Percentiles rank a stretch among this genome's conserved stretches.
Evolutionary conservation across 2,329 filamentous ascomycete genomes (phyloP).

Genomic region (Aspergillus costaricaensis): DNA sequence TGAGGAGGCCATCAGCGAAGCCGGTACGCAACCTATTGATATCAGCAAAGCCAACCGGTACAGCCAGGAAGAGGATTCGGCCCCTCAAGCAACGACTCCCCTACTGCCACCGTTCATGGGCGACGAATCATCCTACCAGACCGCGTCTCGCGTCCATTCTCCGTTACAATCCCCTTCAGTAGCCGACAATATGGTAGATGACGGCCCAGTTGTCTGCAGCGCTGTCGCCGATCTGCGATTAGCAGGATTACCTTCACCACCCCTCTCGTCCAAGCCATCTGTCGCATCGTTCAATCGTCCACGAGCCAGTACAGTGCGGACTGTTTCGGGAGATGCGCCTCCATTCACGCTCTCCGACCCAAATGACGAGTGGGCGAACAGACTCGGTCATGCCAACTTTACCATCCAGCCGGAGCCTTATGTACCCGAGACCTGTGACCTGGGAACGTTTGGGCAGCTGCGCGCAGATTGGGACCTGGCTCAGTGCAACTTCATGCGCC

Average conservation of each 20-base stretch:
- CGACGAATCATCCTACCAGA: slow-evolving; percentile 50
- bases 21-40: slow-evolving; percentile 55
- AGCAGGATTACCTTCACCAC: slow-evolving; percentile 62
- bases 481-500: slow-evolving; percentile 82
- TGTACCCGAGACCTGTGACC: slow-evolving; percentile 62
- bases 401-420: slow-evolving; percentile 84
- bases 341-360: slow-evolving; percentile 65
- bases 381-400: slow-evolving; percentile 90
- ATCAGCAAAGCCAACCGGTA: slow-evolving; percentile 55
- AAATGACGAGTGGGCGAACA: slow-evolving; percentile 79
- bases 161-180: slow-evolving; percentile 85
- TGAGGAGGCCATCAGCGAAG: slow-evolving; percentile 53
- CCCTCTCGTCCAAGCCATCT: slow-evolving; percentile 76
- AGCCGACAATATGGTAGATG: slow-evolving; percentile 56
- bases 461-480: slow-evolving; percentile 81
- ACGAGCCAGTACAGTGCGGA: slow-evolving; percentile 47
- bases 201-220: slow-evolving; percentile 48
- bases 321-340: slow-evolving; percentile 50
- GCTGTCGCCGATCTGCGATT: slow-evolving; percentile 49
- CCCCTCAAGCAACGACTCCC: slow-evolving; percentile 75
- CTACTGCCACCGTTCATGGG: slow-evolving; percentile 80
- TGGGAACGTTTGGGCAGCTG: slow-evolving; percentile 64
- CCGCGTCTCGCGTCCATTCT: slow-evolving; percentile 65
- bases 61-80: slow-evolving; percentile 52
- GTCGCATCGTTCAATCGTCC: slow-evolving; percentile 68